Conservation (phyloP, 2,329 filamentous ascomycete genomes). For the Myriangium duriaei region DNA sequence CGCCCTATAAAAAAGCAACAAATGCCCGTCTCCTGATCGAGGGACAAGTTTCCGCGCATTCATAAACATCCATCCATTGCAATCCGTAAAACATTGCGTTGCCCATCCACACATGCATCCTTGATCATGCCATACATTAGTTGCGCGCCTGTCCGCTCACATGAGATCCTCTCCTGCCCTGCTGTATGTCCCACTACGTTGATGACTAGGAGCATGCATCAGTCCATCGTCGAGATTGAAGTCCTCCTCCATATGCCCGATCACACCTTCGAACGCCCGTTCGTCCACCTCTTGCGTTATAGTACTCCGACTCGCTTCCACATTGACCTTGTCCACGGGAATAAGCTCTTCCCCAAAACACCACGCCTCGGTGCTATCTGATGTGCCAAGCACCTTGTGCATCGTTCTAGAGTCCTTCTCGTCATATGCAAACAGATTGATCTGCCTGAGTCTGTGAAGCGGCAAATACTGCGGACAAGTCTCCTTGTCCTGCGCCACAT, state of each 20-base stretch:
- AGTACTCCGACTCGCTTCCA: background rate
- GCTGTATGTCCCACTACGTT: background rate
- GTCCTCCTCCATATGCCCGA: constrained; percentile 12
- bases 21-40: too few species aligned
- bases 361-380: constrained; percentile 16
- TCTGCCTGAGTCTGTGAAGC: constrained; percentile 81
- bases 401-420: constrained; percentile 15
- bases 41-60: too few species aligned
- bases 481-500: constrained; percentile 55
- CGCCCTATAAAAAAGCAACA: too few species aligned
- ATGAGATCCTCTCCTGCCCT: background rate
- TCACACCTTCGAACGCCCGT: constrained; percentile 12
- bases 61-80: too few species aligned
- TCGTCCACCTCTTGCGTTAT: constrained; percentile 7
- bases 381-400: constrained; percentile 14
- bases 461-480: constrained; percentile 92
- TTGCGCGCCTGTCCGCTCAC: too few species aligned
- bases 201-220: background rate
- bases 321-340: constrained; percentile 18
- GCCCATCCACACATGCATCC: too few species aligned
- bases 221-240: constrained; percentile 7
- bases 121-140: too few species aligned
- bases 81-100: too few species aligned
- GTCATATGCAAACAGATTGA: constrained; percentile 60
- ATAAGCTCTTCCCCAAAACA: constrained; percentile 20